Conservation (phyloP, 2,329 filamentous ascomycete species). For the Dactylellina parvicollis region DNA sequence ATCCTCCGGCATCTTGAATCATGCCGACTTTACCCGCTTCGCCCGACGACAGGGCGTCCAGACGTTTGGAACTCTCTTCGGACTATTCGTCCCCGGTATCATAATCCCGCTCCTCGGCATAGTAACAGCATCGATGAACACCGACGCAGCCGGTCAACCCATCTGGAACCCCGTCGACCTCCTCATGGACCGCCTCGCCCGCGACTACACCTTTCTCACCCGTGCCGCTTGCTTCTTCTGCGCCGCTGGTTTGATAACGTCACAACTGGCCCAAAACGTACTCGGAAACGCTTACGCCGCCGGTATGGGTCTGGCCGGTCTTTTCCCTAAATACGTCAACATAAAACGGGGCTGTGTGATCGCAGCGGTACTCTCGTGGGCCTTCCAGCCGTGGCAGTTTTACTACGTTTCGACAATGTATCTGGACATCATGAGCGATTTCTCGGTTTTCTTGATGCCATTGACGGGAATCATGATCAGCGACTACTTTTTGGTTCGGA, state of each 20-base stretch:
- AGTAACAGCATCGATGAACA: constrained; percentile 61
- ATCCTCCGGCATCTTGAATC: constrained; percentile 64
- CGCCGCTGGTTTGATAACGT: constrained; percentile 63
- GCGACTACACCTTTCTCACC: constrained; percentile 59
- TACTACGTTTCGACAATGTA: constrained; percentile 62
- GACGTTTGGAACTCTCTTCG: constrained; percentile 62
- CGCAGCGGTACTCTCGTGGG: constrained; percentile 63
- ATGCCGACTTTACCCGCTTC: constrained; percentile 64
- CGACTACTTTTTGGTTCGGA: constrained; percentile 41
- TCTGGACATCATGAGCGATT: constrained; percentile 50
- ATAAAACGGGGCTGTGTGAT: constrained; percentile 68
- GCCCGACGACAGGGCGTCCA: constrained; percentile 61
- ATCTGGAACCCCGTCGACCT: constrained; percentile 64
- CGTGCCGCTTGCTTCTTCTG: constrained; percentile 65
- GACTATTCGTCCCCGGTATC: constrained; percentile 57
- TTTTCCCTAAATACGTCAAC: constrained; percentile 68
- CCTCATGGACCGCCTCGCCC: constrained; percentile 61
- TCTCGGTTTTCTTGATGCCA: constrained; percentile 51
- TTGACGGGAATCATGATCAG: constrained; percentile 53
- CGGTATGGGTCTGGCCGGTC: constrained; percentile 68
- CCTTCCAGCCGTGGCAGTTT: constrained; percentile 67
- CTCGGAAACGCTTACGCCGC: constrained; percentile 66
- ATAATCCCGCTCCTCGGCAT: constrained; percentile 44
- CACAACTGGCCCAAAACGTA: constrained; percentile 64
- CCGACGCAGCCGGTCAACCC: constrained; percentile 44